A percentile compares a stretch with the other conserved stretches of the same genome.
phyloP scores from a whole-genome alignment of 345 rosid genomes.

The Garcia nutans region DNA sequence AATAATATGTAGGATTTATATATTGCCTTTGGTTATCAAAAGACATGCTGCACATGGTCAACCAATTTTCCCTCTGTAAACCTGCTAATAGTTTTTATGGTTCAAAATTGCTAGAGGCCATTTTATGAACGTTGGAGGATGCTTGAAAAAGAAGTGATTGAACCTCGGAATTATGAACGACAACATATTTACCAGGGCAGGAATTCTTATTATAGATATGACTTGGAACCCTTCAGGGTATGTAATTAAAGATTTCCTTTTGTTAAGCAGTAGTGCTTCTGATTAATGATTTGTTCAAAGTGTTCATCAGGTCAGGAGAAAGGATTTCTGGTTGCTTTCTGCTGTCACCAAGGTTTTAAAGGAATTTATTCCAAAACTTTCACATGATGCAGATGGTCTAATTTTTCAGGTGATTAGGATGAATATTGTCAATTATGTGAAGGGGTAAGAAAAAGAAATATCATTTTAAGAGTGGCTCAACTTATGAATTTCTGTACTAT shows the following conservation, averaged over 20 bases:
- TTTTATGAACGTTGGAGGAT: conserved; percentile 94
- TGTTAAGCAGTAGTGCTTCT: not conserved
- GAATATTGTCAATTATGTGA: not conserved
- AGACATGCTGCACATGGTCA: not conserved
- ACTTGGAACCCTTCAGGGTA: conserved; percentile 95
- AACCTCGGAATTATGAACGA: conserved; percentile 89
- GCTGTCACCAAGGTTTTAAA: conserved; percentile 79
- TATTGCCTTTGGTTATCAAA: not conserved
- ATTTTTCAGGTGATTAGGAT: conserved; percentile 78
- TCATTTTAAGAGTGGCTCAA: not conserved
- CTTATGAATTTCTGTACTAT: not conserved
- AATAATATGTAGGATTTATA: not conserved
- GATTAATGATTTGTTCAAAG: conserved; percentile 16
- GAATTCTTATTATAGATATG: conserved; percentile 83
- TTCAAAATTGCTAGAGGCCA: conserved; percentile 63
- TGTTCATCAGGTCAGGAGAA: conserved; percentile 79
- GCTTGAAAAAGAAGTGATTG: conserved; percentile 94
- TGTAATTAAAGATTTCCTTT: conserved; percentile 26
- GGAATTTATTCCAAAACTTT: conserved; percentile 91
- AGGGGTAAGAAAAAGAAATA: not conserved
- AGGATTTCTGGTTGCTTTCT: conserved; percentile 96
- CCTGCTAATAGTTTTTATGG: conserved; percentile 25
- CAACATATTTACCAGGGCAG: conserved; percentile 57
- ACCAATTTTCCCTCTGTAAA: not conserved
- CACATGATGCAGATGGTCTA: conserved; percentile 98